Conservation (phyloP, 2,329 filamentous ascomycete genomes). For the Blumeria hordei region DNA sequence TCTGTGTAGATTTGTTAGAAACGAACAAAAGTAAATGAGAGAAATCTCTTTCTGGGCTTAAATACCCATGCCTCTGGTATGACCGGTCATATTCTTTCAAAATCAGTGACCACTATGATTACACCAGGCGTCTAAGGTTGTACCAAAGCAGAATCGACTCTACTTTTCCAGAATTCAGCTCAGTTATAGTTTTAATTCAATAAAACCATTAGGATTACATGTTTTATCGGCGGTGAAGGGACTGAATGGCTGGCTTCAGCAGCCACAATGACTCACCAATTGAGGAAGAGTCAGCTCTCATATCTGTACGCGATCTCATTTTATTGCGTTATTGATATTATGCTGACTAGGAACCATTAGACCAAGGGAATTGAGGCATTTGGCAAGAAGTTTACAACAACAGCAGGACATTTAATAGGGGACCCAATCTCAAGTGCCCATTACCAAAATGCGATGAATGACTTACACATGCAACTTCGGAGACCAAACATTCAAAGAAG, state of each 20-base stretch:
- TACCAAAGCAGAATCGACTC: too few relatives aligned
- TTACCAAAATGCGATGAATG: slow-evolving; percentile 70
- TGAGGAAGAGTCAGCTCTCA: slow-evolving; percentile 14
- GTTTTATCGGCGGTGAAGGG: too few relatives aligned
- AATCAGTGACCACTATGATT: too few relatives aligned
- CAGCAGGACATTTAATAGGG: slow-evolving; percentile 71
- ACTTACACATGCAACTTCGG: slow-evolving; percentile 72
- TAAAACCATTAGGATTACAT: too few relatives aligned
- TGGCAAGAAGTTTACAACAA: slow-evolving; percentile 81
- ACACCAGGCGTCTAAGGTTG: too few relatives aligned
- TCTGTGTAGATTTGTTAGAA: too few relatives aligned
- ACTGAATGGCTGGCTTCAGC: slow-evolving; percentile 14
- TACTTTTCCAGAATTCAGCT: too few relatives aligned
- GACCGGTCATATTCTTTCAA: too few relatives aligned
- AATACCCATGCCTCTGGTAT: too few relatives aligned
- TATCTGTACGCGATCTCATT: slow-evolving; percentile 12
- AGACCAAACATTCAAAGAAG: slow-evolving; percentile 65
- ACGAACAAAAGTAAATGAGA: too few relatives aligned
- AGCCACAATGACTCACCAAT: slow-evolving; percentile 15
- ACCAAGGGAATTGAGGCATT: slow-evolving; percentile 78
- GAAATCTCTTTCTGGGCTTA: too few relatives aligned
- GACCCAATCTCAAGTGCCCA: slow-evolving; percentile 33
- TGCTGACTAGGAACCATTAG: slow-evolving; percentile 21
- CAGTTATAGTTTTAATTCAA: too few relatives aligned
- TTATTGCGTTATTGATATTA: not conserved